phyloP scores from a whole-genome alignment of 257 asterid species.

The Petunia secreta region DNA sequence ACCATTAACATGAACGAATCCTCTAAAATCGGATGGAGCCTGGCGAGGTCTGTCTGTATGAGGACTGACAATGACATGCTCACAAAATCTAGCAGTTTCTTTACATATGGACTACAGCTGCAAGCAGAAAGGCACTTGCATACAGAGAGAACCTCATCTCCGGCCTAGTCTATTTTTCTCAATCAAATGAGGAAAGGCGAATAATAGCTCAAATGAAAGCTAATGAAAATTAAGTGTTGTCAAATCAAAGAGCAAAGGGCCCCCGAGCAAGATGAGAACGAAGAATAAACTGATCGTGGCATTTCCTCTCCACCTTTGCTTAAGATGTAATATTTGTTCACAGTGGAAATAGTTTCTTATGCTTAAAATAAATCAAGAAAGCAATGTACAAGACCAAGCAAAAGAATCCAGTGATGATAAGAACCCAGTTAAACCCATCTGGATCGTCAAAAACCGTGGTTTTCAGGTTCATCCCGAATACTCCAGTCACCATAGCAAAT shows the following conservation, averaged over 20 bases:
- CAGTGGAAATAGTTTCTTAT: constrained; percentile 78
- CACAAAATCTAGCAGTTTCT: not conserved
- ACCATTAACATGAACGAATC: not conserved
- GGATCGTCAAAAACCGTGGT: constrained; percentile 61
- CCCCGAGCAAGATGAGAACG: not conserved
- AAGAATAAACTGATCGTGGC: constrained; percentile 3
- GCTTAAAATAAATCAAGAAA: constrained; percentile 74
- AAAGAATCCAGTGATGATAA: constrained; percentile 55
- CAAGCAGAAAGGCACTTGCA: not conserved
- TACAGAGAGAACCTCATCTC: not conserved
- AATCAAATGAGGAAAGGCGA: not conserved
- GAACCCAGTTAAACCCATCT: constrained; percentile 76
- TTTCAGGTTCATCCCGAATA: constrained; percentile 90
- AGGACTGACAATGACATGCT: not conserved
- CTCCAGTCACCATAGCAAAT: constrained; percentile 90
- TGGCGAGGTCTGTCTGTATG: not conserved
- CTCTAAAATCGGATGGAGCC: not conserved
- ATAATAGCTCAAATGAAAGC: not conserved
- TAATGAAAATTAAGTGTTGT: not conserved
- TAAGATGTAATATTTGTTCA: constrained; percentile 29
- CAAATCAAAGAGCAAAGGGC: not conserved
- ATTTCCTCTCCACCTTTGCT: not conserved
- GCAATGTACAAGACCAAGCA: constrained; percentile 61
- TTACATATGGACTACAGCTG: not conserved
- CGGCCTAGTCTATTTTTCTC: not conserved